A percentile compares a stretch with the other conserved stretches of the same genome.
These are phyloP conservation scores for Calocybe gambosa DNA, from an alignment of 1,284 basidiomycete genomes.

Conservation along the genomic window DNA sequence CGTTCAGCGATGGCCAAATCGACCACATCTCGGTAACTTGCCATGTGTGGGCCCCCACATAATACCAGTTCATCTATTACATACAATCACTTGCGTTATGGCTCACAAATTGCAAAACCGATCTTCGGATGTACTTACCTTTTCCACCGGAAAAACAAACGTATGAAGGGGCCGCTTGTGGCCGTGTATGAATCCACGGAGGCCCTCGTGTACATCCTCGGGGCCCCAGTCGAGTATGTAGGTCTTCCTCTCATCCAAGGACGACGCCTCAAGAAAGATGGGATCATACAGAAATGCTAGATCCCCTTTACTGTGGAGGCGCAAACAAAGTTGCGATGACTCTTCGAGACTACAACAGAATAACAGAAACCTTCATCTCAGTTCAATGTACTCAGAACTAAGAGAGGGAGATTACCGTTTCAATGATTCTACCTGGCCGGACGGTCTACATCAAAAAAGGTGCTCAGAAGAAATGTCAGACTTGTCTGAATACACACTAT, in stretches of 20 bases:
- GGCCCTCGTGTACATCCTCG: constrained; percentile 24
- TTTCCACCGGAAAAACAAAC: constrained; percentile 38
- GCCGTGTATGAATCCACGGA: constrained; percentile 29
- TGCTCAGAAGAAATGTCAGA: background rate
- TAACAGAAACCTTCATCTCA: background rate
- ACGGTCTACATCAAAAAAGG: background rate
- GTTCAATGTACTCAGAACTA: background rate
- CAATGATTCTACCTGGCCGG: constrained; percentile 8
- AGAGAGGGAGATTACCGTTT: constrained; percentile 7
- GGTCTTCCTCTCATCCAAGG: constrained; percentile 20
- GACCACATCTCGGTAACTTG: constrained; percentile 19
- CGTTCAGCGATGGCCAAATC: constrained; percentile 33
- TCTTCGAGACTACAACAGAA: constrained; percentile 26
- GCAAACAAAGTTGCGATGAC: constrained; percentile 28
- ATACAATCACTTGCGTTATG: too few relatives aligned
- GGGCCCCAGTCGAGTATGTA: constrained; percentile 50
- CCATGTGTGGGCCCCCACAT: constrained; percentile 40
- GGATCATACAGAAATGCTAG: constrained; percentile 49
- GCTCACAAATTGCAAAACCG: constrained; percentile 8
- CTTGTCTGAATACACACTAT: constrained; percentile 16
- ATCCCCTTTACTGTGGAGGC: constrained; percentile 29
- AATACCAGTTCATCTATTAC: constrained; percentile 40
- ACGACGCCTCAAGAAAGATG: constrained; percentile 40
- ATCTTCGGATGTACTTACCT: constrained; percentile 26
- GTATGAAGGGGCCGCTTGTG: constrained; percentile 33